Evolutionary conservation across 2,329 filamentous ascomycete species (phyloP), one percentile per base, ranked within the genome.

Genomic region (Kalmusia sp.): DNA sequence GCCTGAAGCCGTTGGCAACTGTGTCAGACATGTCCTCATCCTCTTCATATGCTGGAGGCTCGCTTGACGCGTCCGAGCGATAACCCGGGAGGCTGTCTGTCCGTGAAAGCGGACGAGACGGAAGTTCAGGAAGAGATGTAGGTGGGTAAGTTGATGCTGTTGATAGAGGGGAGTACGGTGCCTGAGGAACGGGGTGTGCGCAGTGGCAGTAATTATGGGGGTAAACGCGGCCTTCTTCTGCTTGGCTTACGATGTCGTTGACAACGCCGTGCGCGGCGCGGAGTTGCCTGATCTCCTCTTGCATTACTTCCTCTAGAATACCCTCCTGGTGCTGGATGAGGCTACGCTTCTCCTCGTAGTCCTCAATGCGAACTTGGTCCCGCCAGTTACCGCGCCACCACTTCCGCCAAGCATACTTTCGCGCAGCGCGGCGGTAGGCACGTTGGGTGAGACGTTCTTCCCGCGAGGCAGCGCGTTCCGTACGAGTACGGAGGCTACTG

Each of bases 401-500:
- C 46, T 78, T 76, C 28, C 76, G 73, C 74, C 80, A 79, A 34
- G 77, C 75, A 40, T 82, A 80, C 25, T 78, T 72, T 19, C 81
- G 77, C 17, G 83, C 83, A 25, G 83, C 82, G 27, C 79, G 76
- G 37, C 78, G 78, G 60, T 86, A 86, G 6, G 80, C 76, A 11
- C 78, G 75, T 9, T 75, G 80, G 24, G 79, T 81, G 25, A 77
- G 73, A 45, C 82, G 77, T 67, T 86, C 82, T 71, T 86, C 83
- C 12, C 77, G 77, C 37, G 78, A 74, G 14, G 83, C 81, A 7
- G 80, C 77, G 22, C 82, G 76, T 52, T 85, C 83, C 11, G 79
- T 80, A 52, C 79, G 78, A 25, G 76, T 78, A 27, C 81, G 78
- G 21, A 78, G 75, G 46, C 79, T 79, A 59, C 79, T 77, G 55